phyloP scores from a whole-genome alignment of 768 basidiomycete species.

The Panaeolus cyanescens region DNA sequence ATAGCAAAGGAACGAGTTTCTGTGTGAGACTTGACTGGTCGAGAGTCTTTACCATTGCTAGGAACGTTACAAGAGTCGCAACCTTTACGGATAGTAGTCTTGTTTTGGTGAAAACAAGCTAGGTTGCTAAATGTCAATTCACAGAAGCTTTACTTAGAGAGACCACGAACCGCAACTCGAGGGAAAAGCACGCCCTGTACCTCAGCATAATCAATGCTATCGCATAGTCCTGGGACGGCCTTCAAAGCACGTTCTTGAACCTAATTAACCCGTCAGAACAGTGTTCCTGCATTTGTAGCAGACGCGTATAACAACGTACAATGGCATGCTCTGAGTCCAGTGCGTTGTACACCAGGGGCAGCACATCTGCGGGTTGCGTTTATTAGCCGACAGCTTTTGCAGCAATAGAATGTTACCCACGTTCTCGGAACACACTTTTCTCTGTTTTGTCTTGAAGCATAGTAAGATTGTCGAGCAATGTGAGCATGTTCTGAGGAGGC shows the following conservation, averaged over 20 bases:
- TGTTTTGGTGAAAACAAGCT: slow-evolving; percentile 95
- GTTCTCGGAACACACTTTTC: slow-evolving; percentile 83
- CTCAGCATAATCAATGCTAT: slow-evolving; percentile 93
- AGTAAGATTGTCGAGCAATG: slow-evolving; percentile 84
- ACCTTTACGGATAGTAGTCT: slow-evolving; percentile 91
- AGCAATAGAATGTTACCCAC: slow-evolving; percentile 45
- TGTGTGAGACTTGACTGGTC: slow-evolving; percentile 89
- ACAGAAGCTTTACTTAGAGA: background rate
- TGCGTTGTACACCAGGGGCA: slow-evolving; percentile 94
- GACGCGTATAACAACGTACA: slow-evolving; percentile 37
- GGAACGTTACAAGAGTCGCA: slow-evolving; percentile 79
- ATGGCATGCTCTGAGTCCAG: slow-evolving; percentile 92
- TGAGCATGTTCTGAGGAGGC: slow-evolving; percentile 97
- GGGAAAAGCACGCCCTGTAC: slow-evolving; percentile 90
- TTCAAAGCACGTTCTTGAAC: slow-evolving; percentile 92
- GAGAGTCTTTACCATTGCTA: slow-evolving; percentile 85
- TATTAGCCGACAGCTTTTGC: background rate
- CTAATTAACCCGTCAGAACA: slow-evolving; percentile 33
- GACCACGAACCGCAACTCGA: slow-evolving; percentile 77
- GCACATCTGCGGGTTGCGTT: slow-evolving; percentile 64
- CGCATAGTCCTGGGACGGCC: slow-evolving; percentile 84
- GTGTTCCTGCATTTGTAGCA: too few species aligned
- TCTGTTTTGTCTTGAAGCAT: slow-evolving; percentile 90
- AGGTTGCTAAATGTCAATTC: slow-evolving; percentile 5
- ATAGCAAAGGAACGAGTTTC: slow-evolving; percentile 91